Conservation (phyloP, 768 basidiomycete genomes). For the Suillus sp. region DNA sequence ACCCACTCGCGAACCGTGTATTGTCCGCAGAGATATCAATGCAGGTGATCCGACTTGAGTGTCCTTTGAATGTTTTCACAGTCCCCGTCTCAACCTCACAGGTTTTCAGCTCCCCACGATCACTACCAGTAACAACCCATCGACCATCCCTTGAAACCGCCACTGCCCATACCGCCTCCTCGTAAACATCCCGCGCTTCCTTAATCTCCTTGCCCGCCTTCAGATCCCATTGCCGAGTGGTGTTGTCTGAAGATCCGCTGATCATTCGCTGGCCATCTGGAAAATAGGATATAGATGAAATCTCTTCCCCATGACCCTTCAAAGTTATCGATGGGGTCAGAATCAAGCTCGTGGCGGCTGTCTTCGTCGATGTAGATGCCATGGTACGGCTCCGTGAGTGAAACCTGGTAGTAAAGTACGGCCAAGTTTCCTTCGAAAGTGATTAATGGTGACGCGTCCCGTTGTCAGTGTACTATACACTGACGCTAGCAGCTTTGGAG, state of each 20-base stretch:
- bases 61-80: not conserved
- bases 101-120: not conserved
- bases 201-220: not conserved
- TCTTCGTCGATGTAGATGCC: not conserved
- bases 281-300: not conserved
- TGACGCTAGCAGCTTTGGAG: not conserved
- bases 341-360: not conserved
- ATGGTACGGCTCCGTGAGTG: not conserved
- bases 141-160: not conserved
- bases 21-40: not conserved
- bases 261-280: not conserved
- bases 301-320: not conserved
- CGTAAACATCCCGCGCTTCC: not conserved
- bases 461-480: not conserved
- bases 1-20: not conserved
- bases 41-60: fast-evolving
- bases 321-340: not conserved
- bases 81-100: not conserved
- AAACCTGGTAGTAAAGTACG: not conserved
- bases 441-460: not conserved
- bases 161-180: not conserved
- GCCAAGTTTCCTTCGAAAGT: not conserved
- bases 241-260: not conserved
- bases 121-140: not conserved
- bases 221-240: not conserved